Evolutionary conservation across 768 basidiomycete species (phyloP), one percentile per base, ranked within the genome.

Genomic region (Flagelloscypha sp.): DNA sequence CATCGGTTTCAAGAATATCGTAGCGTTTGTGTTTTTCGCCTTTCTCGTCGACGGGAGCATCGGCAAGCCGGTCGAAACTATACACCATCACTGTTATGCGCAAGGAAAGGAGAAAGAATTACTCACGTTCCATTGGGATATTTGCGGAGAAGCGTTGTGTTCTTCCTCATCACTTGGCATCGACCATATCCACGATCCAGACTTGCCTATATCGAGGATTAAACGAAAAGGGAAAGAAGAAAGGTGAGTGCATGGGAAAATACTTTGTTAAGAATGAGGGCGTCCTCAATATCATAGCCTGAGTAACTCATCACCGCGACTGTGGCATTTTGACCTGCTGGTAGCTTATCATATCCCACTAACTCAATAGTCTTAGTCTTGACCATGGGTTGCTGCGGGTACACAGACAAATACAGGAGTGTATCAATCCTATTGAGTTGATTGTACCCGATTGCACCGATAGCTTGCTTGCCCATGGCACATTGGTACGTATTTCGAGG

Each of bases 381-480:
- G 42, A 97, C 93, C 94, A 99, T 95, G 3, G 95, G 95, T 49
- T 97, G 89, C 53, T 99, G 95, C 16, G 95, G 95, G 49, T 99
- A 99, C 7, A 97, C 92, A 23, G 88, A 84, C 33, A 99, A 72
- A 60, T 99, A 99, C n/a, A 99, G 70, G 24, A 99, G 72, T 0
- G 95, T 99, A 57, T 99, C 95, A 54, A 99, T 98, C 29, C 95
- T 77, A 53, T 90, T 89, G 46, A 97, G 77, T 57, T 99, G 95
- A 56, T 98, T 99, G 61, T 93, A 95, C 0, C 82, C 94, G 42
- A 99, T 99, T 9, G 93, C 93, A 15, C 95, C 95, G 44, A 99
- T 99, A 2, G 95, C 94, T 66, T 99, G 95, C 65, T 99, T 99
- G 36, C 95, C 94, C 94, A 99, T 99, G 37, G 94, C 94, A 52